These are phyloP conservation scores for Paramecium caudatum DNA, from an alignment of 73 alveolate species.

Conservation along the genomic window DNA sequence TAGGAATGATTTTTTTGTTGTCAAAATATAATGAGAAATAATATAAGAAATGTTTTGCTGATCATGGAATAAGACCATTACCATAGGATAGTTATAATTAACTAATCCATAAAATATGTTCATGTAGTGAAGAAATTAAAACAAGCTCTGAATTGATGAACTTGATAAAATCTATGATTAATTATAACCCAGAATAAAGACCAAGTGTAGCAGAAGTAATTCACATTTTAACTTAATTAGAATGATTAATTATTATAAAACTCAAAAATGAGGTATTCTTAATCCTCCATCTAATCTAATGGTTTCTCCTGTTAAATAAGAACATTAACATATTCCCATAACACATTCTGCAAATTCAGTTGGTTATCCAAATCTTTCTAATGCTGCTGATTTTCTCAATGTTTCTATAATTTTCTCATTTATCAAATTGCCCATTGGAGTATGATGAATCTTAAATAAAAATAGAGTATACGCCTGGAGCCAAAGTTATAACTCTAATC, in stretches of 20 bases:
- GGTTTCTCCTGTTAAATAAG: slow-evolving; percentile 85
- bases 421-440: slow-evolving; percentile 86
- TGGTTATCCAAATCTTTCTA: slow-evolving; percentile 88
- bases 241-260: slow-evolving; percentile 4
- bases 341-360: slow-evolving; percentile 91
- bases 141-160: too few species aligned
- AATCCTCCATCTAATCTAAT: slow-evolving; percentile 93
- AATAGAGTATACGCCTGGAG: slow-evolving; percentile 86
- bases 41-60: too few species aligned
- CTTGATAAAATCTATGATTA: too few species aligned
- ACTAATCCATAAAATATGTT: too few species aligned
- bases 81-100: too few species aligned
- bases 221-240: too few species aligned
- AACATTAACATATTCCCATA: slow-evolving; percentile 75
- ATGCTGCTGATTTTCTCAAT: slow-evolving; percentile 82
- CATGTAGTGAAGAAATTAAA: too few species aligned
- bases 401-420: slow-evolving; percentile 77
- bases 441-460: slow-evolving; percentile 62
- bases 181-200: too few species aligned
- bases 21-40: too few species aligned
- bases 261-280: slow-evolving; percentile 75
- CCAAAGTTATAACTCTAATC: slow-evolving; percentile 90
- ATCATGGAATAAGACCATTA: too few species aligned
- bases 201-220: too few species aligned
- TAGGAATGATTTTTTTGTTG: too few species aligned